A percentile compares a stretch with the other conserved stretches of the same genome.
Conservation (phyloP, 2,329 filamentous ascomycete genomes). For the Verticillium tricorpus region DNA sequence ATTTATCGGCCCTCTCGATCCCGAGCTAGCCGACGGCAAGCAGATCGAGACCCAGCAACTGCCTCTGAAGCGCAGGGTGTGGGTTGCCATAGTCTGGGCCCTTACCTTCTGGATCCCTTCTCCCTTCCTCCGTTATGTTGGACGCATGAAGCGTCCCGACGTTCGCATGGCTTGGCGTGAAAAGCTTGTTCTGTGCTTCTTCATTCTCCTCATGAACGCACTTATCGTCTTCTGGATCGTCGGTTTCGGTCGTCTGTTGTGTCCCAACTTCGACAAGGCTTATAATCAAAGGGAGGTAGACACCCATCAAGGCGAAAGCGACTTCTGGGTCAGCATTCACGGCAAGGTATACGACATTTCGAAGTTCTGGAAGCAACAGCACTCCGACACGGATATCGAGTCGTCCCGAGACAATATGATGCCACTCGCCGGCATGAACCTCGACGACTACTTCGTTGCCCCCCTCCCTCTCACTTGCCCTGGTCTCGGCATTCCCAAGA, state of each 20-base stretch:
- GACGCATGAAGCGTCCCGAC: slow-evolving; percentile 95
- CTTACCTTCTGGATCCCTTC: slow-evolving; percentile 95
- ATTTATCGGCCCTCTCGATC: slow-evolving; percentile 66
- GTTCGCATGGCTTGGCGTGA: slow-evolving; percentile 97
- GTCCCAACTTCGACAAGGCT: slow-evolving; percentile 86
- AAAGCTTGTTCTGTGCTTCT: slow-evolving; percentile 75
- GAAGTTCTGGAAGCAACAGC: slow-evolving; percentile 80
- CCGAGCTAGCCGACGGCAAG: slow-evolving; percentile 73
- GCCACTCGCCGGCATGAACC: slow-evolving; percentile 69
- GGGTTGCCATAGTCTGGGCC: slow-evolving; percentile 80
- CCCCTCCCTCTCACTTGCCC: slow-evolving; percentile 73
- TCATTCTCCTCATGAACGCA: slow-evolving; percentile 80
- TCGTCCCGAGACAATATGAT: slow-evolving; percentile 64
- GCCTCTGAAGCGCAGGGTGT: slow-evolving; percentile 61
- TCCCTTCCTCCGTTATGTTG: slow-evolving; percentile 70
- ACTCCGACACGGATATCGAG: slow-evolving; percentile 68
- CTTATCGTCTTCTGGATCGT: slow-evolving; percentile 90
- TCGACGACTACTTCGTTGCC: slow-evolving; percentile 82
- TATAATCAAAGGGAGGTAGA: slow-evolving; percentile 70
- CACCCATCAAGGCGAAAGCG: slow-evolving; percentile 64
- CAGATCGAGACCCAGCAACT: slow-evolving; percentile 67
- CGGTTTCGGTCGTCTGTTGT: slow-evolving; percentile 76
- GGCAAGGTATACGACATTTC: slow-evolving; percentile 90
- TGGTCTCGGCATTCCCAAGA: slow-evolving; percentile 60
- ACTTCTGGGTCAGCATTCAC: slow-evolving; percentile 84